phyloP scores from a whole-genome alignment of 2,329 filamentous ascomycete species.

The Colletotrichum sp. region DNA sequence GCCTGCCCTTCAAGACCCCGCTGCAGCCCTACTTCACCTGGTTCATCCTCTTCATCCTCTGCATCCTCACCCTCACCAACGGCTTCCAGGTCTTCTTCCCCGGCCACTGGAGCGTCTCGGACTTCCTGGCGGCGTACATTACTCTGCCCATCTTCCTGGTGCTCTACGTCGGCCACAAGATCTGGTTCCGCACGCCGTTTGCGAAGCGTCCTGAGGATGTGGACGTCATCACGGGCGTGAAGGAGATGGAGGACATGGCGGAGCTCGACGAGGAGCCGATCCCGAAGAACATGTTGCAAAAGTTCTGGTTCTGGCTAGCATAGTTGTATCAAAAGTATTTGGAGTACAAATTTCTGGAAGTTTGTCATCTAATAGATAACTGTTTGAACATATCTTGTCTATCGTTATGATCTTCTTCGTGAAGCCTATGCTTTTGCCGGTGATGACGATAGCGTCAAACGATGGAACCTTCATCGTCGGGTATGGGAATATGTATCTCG shows the following conservation, averaged over 20 bases:
- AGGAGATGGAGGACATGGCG: conserved; percentile 65
- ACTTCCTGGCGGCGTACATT: conserved; percentile 71
- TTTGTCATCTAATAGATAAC: not conserved
- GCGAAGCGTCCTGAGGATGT: conserved; percentile 51
- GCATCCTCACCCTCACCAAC: conserved; percentile 72
- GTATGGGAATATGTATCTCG: not conserved
- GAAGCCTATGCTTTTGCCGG: not conserved
- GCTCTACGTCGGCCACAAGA: conserved; percentile 67
- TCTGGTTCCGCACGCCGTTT: conserved; percentile 48
- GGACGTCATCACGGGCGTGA: conserved; percentile 63
- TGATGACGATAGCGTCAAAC: too few species aligned
- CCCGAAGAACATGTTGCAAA: conserved; percentile 56
- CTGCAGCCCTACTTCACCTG: conserved; percentile 70
- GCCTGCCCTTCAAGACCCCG: conserved; percentile 56
- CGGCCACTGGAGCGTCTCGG: conserved; percentile 62
- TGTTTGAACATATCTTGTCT: not conserved
- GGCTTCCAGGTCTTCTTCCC: conserved; percentile 79
- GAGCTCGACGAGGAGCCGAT: conserved; percentile 51
- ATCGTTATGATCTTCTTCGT: not conserved
- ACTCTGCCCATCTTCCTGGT: conserved; percentile 65
- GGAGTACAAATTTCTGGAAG: not conserved
- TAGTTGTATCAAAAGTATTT: conserved; percentile 23
- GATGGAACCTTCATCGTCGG: not conserved
- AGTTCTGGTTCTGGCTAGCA: conserved; percentile 62
- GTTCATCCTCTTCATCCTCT: conserved; percentile 60